Evolutionary conservation across 306 rosid genomes (phyloP), one percentile per base, ranked within the genome.

Genomic region (Heteromeles arbutifolia): DNA sequence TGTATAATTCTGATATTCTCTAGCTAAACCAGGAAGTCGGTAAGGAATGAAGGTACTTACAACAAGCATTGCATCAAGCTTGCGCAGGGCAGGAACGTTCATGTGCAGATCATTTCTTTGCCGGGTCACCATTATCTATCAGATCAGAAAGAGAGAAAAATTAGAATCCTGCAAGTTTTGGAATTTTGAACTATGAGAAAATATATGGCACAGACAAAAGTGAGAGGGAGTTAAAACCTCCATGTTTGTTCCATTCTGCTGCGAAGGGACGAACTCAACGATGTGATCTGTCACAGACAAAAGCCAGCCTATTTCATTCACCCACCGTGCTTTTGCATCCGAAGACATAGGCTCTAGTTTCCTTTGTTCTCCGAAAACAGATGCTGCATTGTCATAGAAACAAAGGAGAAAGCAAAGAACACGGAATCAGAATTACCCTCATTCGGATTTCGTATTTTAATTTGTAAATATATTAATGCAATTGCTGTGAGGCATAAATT

Each of bases 281-380:
- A 96, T 85, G 80, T 92, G 90, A 83, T 96, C 97, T 17, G 98
- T 82, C 70, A 96, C 98, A 54, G 97, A 89, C 78, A 96, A 83
- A 84, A 92, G 85, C 96, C 99, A 92, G 17, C 87, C 96, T 22
- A 87, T 84, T 87, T 96, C 99, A 83, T 79, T 96, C 80, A 81
- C 87, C 99, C 99, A 96, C 81, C 96, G 86, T 15, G 81, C 61
- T 80, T 83, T 96, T 84, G 87, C 88, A 17, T 86, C 97, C 2
- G 77, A 9, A 43, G 96, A 34, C 92, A 96, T 83, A 6, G 99
- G 90, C 81, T 85, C 92, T 26, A 96, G 81, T 83, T 87, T 86
- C 67, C 85, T 85, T 63, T 85, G 86, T 77, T 96, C 98, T 75
- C 97, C 97, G 66, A 96, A 96, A 70, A 85, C 92, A 65, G 99